Evolutionary conservation across 164 flowering plant species (phyloP), one percentile per base, ranked within the genome.

Genomic region (Stephania cephalantha): DNA sequence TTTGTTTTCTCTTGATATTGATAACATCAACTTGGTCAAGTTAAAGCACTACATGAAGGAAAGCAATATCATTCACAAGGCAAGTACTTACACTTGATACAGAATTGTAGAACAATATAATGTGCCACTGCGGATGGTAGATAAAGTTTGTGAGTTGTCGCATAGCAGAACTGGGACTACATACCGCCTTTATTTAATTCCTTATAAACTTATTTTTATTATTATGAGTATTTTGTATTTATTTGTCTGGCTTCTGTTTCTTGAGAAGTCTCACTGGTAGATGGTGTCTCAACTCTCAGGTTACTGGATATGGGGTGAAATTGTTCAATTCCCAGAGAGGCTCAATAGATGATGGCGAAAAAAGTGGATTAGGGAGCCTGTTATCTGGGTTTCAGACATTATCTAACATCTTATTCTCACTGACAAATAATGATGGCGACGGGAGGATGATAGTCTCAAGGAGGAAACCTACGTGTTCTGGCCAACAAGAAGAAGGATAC

Each of bases 51-150:
- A 90, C 83, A 81, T 96, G 73, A 90, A 87, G 79, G 97, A 95
- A 78, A 95, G 97, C 90, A 91, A 90, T 75, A 88, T 93, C 71
- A 86, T 88, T 73, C 88, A 92, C 84, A 95, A 95, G 99, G 99
- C 93, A 68, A 72, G 46, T 69, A 65, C 55, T 10, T 72, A n/a
- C 58, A 68, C 71, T 25, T 72, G 35, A 55, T 45, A 52, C 52
- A 68, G 29, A 17, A 46, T 71, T 7, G 20, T 18, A 17, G 17
- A 58, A 58, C 11, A 48, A 17, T 20, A 58, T 17, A 18, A 17
- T 58, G 22, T 17, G 65, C 53, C 53, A 48, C 9, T 4, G 17
- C 17, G 20, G 65, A 15, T 17, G 22, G 22, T 58, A 58, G 20
- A 7, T 55, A 55, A 55, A n/a, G 22, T 2, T 58, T 58, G 65